phyloP scores from a whole-genome alignment of 73 alveolate genomes.

The Paraurostyla sp. region DNA sequence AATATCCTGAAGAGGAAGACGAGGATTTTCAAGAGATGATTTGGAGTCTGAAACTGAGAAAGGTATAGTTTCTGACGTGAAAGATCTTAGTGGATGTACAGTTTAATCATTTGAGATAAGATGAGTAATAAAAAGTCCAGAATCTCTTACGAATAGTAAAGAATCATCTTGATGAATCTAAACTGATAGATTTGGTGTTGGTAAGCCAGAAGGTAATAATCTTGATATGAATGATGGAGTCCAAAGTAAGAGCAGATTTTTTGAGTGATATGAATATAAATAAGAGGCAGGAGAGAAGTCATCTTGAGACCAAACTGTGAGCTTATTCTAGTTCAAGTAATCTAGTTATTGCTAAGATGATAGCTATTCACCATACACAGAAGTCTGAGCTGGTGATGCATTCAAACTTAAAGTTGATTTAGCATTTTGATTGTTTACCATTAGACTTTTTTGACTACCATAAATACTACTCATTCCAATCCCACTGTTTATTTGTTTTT shows the following conservation, averaged over 20 bases:
- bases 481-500: too few species aligned
- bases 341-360: too few species aligned
- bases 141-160: constrained; percentile 23
- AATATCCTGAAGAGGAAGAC: background rate
- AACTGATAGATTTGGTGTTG: background rate
- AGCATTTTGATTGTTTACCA: background rate
- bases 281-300: constrained; percentile 64
- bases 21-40: background rate
- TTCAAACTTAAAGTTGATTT: constrained; percentile 2
- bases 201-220: background rate
- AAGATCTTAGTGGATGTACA: constrained; percentile 9
- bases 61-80: constrained; percentile 60
- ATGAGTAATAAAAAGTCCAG: constrained; percentile 33
- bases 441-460: too few species aligned
- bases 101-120: background rate
- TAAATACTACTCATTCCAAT: too few species aligned
- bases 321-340: background rate
- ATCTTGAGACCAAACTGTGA: constrained; percentile 51
- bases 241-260: constrained; percentile 47
- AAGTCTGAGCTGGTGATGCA: too few species aligned
- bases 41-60: constrained; percentile 20
- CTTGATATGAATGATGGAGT: background rate
- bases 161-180: constrained; percentile 45
- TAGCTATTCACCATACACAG: too few species aligned
- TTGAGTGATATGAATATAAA: constrained; percentile 30